Conservation (phyloP, 176 grass and related monocot species). For the Leersia perrieri region DNA sequence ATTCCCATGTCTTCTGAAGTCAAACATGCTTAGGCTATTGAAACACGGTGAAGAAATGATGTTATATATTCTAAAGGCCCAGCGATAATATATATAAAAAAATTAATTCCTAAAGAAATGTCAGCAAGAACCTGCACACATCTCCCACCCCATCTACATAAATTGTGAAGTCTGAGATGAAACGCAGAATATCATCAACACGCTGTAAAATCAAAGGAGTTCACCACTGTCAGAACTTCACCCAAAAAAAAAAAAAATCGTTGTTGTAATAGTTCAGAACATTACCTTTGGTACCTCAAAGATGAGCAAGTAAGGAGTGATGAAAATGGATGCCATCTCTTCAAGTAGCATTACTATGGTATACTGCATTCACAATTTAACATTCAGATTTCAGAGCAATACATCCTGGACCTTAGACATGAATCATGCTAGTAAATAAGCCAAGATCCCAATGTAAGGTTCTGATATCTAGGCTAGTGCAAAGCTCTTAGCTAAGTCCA, state of each 20-base stretch:
- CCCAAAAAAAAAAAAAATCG: constrained; percentile 14
- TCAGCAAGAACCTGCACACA: constrained; percentile 79
- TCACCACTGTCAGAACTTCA: constrained; percentile 24
- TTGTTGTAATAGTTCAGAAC: constrained; percentile 21
- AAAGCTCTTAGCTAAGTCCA: neutral
- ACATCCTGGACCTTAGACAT: neutral
- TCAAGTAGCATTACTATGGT: constrained; percentile 95
- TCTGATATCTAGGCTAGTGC: constrained; percentile 4
- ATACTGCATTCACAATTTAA: constrained; percentile 59
- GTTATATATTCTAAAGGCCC: neutral
- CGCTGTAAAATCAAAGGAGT: constrained; percentile 52
- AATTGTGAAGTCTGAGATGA: constrained; percentile 94
- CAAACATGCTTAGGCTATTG: constrained; percentile 79
- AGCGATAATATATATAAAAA: constrained; percentile 4
- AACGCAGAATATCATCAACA: constrained; percentile 88
- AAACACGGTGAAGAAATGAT: constrained; percentile 32
- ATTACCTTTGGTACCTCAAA: constrained; percentile 90
- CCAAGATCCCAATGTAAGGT: neutral
- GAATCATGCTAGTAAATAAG: neutral
- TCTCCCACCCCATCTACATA: constrained; percentile 96
- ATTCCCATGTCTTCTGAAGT: constrained; percentile 93
- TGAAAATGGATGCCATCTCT: constrained; percentile 94
- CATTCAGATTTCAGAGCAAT: constrained; percentile 18
- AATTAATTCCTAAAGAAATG: constrained; percentile 29
- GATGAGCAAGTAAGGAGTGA: constrained; percentile 91